Evolutionary conservation across 2,329 filamentous ascomycete species (phyloP).

Genomic region (Pseudogymnoascus sp.): DNA sequence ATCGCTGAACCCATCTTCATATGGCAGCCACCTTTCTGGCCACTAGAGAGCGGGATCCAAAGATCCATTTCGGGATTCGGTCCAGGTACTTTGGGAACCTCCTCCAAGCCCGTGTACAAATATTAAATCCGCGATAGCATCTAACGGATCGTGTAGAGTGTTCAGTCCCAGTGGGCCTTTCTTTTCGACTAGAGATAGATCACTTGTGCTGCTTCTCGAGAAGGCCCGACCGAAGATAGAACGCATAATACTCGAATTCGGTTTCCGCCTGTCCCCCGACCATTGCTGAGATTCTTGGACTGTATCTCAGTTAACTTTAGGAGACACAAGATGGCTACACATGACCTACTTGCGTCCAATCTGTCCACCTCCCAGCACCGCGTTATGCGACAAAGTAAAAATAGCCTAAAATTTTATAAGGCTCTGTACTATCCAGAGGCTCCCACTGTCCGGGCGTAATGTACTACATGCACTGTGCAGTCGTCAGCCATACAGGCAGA

Average conservation of each 20-base stretch:
- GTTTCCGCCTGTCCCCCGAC: not conserved
- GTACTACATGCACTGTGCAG: too few relatives aligned
- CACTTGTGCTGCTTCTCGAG: not conserved
- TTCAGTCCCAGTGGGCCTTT: not conserved
- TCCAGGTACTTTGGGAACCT: conserved; percentile 31
- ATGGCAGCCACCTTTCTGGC: conserved; percentile 30
- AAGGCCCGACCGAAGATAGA: not conserved
- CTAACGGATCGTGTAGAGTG: not conserved
- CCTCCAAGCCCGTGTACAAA: conserved; percentile 36
- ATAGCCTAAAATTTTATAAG: too few relatives aligned
- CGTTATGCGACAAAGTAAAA: not conserved
- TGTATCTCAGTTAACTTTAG: not conserved
- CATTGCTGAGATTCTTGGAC: not conserved
- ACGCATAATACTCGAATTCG: not conserved
- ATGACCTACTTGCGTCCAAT: not conserved
- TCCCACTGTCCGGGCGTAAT: too few relatives aligned
- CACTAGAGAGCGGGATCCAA: conserved; percentile 22
- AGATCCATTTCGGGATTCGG: conserved; percentile 14
- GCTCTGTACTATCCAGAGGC: too few relatives aligned
- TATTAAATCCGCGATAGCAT: conserved; percentile 25
- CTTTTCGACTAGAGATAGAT: not conserved
- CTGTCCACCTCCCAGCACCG: not conserved
- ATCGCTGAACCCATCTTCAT: conserved; percentile 26
- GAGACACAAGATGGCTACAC: not conserved
- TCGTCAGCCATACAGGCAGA: too few relatives aligned